Base-by-base conservation (phyloP, 345 rosid species). In the Eucalyptus pumila region DNA sequence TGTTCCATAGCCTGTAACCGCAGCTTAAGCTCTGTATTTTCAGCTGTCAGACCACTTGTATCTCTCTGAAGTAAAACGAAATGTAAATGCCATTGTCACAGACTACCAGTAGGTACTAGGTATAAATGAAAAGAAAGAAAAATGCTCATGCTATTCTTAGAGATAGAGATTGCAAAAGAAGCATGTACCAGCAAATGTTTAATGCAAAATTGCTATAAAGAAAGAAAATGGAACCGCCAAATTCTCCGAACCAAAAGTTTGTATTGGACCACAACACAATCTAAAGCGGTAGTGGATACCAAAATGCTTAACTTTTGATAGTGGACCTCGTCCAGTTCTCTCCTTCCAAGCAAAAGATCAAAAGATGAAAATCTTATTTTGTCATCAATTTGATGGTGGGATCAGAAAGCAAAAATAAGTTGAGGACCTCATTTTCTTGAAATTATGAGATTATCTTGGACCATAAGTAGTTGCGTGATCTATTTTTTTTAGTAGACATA, bases 1-100 rank as follows among this genome's bases (percentile, higher is more conserved):
- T 98, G 98, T 91, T 98, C 99, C 99, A 98, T 95, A 88, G 97
- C 96, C 91, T 98, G 98, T 89, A 98, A 92, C 89, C 95, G 97
- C 91, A 96, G 95, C 95, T 96, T 98, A 91, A 98, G 98, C 92
- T 98, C 99, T 83, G 97, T 94, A 92, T 98, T 97, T 93, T 98
- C 99, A 89, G 96, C 91, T 65, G 92, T 92, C 93, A 98, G 91
- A 88, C 97, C 98, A 51, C 93, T 94, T 30, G 98, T 95, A 92
- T 98, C 98, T 92, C 99, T 96, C 99, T 98, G 90, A 93, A 89
- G 52, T 89, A 89, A 88, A 88, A 85, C 90, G 1, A 76, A 16
- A 76, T 37, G 44, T 54, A 34, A 51, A 86, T 21, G 48, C 60
- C 60, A 9, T 2, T 86, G 69, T 86, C 87, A 86, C 34, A 14